These are phyloP conservation scores for Plectosphaerella sp. DNA, from an alignment of 2,329 filamentous ascomycete genomes.

Conservation along the genomic window DNA sequence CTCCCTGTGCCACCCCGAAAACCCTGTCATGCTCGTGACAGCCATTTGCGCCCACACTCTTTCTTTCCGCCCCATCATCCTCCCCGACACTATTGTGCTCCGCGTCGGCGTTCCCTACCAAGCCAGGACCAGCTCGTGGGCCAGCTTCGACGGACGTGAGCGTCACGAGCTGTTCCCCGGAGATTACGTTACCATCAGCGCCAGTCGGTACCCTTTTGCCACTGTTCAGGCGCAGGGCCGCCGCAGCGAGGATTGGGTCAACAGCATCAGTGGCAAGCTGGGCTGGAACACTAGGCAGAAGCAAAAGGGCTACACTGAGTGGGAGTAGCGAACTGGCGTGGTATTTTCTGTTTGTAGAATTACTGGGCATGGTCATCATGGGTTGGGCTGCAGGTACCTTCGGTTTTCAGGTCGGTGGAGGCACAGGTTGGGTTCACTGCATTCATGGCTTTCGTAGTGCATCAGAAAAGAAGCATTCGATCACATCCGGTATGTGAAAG, in stretches of 20 bases:
- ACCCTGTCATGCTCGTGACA: slow-evolving; percentile 91
- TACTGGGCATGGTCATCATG: no score
- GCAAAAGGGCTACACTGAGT: slow-evolving; percentile 59
- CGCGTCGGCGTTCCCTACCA: slow-evolving; percentile 93
- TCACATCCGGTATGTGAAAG: no score
- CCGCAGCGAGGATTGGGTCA: slow-evolving; percentile 74
- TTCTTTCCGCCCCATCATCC: slow-evolving; percentile 92
- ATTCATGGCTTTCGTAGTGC: no score
- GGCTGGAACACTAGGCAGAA: slow-evolving; percentile 79
- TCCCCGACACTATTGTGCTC: slow-evolving; percentile 93
- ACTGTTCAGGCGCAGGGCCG: slow-evolving; percentile 67
- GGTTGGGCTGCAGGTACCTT: no score
- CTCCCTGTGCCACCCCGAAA: slow-evolving; percentile 91
- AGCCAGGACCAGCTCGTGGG: slow-evolving; percentile 85
- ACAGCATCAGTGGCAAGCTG: slow-evolving; percentile 73
- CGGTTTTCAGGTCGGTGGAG: no score
- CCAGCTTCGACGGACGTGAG: slow-evolving; percentile 94
- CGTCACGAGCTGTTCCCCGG: slow-evolving; percentile 73
- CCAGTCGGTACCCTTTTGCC: slow-evolving; percentile 76
- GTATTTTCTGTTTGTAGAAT: no score
- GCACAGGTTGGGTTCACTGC: no score
- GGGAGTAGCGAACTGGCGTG: slow-evolving; percentile 24
- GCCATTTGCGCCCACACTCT: slow-evolving; percentile 93
- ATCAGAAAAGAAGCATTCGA: no score
- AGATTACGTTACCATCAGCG: slow-evolving; percentile 82